Evolutionary conservation across 345 rosid genomes (phyloP).

Genomic region (Ceriops zippeliana): DNA sequence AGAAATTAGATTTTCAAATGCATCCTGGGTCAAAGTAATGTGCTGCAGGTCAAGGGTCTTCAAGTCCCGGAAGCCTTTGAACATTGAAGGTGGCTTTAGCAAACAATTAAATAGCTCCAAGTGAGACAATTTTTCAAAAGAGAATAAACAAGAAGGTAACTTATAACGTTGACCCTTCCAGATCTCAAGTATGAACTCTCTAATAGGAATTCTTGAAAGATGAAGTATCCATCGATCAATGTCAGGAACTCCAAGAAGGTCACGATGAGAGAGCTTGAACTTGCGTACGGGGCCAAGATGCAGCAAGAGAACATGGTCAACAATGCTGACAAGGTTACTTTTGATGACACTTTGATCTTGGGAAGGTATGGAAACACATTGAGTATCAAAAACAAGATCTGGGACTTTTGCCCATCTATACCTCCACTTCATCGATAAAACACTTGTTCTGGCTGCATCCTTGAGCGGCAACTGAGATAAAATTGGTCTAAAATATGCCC

Average conservation of each 20-base stretch:
- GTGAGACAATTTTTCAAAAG: slow-evolving; percentile 44
- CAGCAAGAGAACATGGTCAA: slow-evolving; percentile 64
- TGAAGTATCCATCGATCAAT: slow-evolving; percentile 68
- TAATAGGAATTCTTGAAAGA: slow-evolving; percentile 53
- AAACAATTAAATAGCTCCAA: slow-evolving; percentile 68
- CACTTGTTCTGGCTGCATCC: slow-evolving; percentile 68
- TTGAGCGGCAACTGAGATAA: slow-evolving; percentile 50
- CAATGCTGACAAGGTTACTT: slow-evolving; percentile 47
- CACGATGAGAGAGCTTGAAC: slow-evolving; percentile 68
- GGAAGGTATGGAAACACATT: slow-evolving; percentile 38
- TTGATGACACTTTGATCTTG: slow-evolving; percentile 47
- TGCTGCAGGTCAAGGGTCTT: slow-evolving; percentile 75
- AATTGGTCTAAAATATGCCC: slow-evolving; percentile 52
- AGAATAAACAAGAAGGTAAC: slow-evolving; percentile 54
- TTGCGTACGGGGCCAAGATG: slow-evolving; percentile 54
- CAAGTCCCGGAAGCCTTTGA: slow-evolving; percentile 56
- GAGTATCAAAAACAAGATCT: slow-evolving; percentile 51
- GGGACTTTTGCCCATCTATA: slow-evolving; percentile 59
- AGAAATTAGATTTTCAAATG: slow-evolving; percentile 49
- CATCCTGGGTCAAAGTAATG: slow-evolving; percentile 52
- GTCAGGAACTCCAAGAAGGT: slow-evolving; percentile 56
- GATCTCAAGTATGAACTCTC: slow-evolving; percentile 64
- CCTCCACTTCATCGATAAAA: slow-evolving; percentile 58
- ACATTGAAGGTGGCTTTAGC: slow-evolving; percentile 48
- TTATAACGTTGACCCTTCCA: slow-evolving; percentile 71